Evolutionary conservation across 495 filamentous ascomycete genomes (phyloP).

Genomic region (Filosporella fistucella): DNA sequence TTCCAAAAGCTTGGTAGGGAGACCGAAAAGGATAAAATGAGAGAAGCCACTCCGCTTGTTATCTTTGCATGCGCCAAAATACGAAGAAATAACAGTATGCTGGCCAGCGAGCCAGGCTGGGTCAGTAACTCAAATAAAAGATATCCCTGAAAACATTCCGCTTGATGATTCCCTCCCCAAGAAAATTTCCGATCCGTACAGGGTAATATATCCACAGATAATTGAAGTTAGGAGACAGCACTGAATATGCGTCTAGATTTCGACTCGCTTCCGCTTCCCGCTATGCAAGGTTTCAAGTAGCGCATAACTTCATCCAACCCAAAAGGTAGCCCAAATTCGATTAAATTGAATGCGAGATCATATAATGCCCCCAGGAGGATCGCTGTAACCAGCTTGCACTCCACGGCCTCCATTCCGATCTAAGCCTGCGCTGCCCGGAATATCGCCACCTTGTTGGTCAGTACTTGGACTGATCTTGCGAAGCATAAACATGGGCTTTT

Average conservation of each 20-base stretch:
- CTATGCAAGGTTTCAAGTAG: constrained; percentile 17
- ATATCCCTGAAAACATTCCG: no score
- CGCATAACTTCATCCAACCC: constrained; percentile 7
- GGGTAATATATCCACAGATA: no score
- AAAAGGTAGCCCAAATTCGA: not conserved
- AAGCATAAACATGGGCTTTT: constrained; percentile 99
- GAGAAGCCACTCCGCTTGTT: no score
- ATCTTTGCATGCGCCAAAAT: no score
- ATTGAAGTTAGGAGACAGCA: no score
- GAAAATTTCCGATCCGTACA: no score
- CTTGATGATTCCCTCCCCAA: no score
- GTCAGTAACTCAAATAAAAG: no score
- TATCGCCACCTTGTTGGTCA: constrained; percentile 32
- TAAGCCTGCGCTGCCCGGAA: constrained; percentile 43
- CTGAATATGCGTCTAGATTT: constrained; percentile 10
- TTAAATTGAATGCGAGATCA: constrained; percentile 22
- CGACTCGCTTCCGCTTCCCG: constrained; percentile 6
- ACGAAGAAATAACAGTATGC: no score
- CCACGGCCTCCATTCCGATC: constrained; percentile 15
- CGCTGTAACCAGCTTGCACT: constrained; percentile 28
- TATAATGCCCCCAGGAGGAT: constrained; percentile 53
- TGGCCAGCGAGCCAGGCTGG: no score
- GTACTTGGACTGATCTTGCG: constrained; percentile 51
- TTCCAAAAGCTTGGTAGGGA: no score
- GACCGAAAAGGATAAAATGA: no score